Percentiles rank a stretch among this genome's conserved stretches.
Evolutionary conservation across 2,329 filamentous ascomycete genomes (phyloP).

Genomic region (Davidsoniella virescens): DNA sequence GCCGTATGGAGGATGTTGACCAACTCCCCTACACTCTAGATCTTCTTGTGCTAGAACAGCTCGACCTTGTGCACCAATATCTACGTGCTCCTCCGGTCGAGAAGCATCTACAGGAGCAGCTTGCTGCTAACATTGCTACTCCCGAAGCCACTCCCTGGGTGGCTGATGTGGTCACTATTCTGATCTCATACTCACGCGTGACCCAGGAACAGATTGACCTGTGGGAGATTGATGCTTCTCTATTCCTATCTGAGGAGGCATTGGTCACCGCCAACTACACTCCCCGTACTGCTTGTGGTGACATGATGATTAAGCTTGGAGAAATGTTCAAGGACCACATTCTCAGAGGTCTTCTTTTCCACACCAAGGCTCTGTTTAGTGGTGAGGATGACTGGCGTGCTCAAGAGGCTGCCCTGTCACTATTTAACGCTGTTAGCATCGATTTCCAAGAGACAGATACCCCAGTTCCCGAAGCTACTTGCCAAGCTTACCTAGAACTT

Average conservation of each 20-base stretch:
- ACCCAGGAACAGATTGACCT: slow-evolving; percentile 83
- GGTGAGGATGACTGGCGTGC: slow-evolving; percentile 37
- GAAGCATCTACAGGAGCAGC: slow-evolving; percentile 69
- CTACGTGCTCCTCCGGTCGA: slow-evolving; percentile 77
- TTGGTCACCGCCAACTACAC: slow-evolving; percentile 94
- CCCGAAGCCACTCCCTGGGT: slow-evolving; percentile 62
- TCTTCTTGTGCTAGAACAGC: slow-evolving; percentile 80
- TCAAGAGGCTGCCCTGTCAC: slow-evolving; percentile 69
- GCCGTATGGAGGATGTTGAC: slow-evolving; percentile 77
- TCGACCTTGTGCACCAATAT: slow-evolving; percentile 88
- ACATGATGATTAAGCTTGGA: slow-evolving; percentile 79
- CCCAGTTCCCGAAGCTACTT: slow-evolving; percentile 54
- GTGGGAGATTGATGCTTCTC: slow-evolving; percentile 92
- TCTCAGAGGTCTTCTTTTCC: slow-evolving; percentile 61
- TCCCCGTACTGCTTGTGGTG: slow-evolving; percentile 78
- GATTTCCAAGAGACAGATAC: slow-evolving; percentile 50
- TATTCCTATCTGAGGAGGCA: slow-evolving; percentile 89
- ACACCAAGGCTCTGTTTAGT: slow-evolving; percentile 59
- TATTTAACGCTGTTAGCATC: slow-evolving; percentile 50
- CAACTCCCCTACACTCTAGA: slow-evolving; percentile 88
- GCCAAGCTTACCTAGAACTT: slow-evolving; percentile 66
- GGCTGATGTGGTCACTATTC: slow-evolving; percentile 70
- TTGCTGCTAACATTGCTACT: slow-evolving; percentile 39
- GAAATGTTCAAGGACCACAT: slow-evolving; percentile 71
- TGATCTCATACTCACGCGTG: slow-evolving; percentile 75